Evolutionary conservation across 352 stramenopile genomes (phyloP).

Genomic region (Globisporangium recalcitrans): DNA sequence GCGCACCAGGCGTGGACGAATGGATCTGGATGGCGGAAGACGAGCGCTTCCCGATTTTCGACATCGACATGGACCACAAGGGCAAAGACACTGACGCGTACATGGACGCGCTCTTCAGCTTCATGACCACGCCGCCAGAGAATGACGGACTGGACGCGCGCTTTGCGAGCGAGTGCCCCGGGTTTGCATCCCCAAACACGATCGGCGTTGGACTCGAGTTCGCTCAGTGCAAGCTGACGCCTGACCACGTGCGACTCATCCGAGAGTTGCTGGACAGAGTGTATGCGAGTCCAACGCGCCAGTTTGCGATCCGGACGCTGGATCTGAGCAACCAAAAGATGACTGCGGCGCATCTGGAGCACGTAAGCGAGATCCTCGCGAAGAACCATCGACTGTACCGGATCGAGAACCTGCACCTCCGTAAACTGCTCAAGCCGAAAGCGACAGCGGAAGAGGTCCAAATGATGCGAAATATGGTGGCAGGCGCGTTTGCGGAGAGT

Average conservation of each 20-base stretch:
- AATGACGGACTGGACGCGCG: background rate
- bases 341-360: background rate
- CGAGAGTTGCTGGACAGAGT: background rate
- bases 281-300: background rate
- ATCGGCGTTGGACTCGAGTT: background rate
- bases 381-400: background rate
- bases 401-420: background rate
- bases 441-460: background rate
- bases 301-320: background rate
- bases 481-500: background rate
- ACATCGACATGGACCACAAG: background rate
- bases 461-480: background rate
- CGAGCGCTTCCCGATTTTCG: background rate
- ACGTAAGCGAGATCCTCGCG: background rate
- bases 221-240: background rate
- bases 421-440: background rate
- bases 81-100: too few species aligned
- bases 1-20: background rate
- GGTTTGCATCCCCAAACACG: background rate
- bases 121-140: background rate
- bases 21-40: background rate
- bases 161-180: background rate
- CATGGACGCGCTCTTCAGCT: background rate
- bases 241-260: background rate
- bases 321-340: background rate